Conservation (phyloP, 2,329 filamentous ascomycete genomes). For the Pseudogymnoascus pannorum region DNA sequence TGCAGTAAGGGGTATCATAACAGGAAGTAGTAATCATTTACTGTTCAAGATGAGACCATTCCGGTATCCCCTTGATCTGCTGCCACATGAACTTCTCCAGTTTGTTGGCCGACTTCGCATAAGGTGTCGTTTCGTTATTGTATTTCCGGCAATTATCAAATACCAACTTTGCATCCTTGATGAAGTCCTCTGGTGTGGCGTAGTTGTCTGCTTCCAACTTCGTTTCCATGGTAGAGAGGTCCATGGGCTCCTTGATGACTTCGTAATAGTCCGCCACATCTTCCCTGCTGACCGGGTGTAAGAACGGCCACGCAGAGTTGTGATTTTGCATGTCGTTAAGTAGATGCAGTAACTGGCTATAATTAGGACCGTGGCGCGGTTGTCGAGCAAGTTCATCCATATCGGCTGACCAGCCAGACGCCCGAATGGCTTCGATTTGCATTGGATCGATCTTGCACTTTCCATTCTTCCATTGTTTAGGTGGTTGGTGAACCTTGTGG, state of each 20-base stretch:
- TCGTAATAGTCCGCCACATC: slow-evolving; percentile 99
- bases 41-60: slow-evolving; percentile 60
- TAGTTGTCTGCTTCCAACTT: slow-evolving; percentile 94
- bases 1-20: slow-evolving; percentile 6
- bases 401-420: slow-evolving; percentile 89
- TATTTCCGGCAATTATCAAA: slow-evolving; percentile 94
- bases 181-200: slow-evolving; percentile 83
- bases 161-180: slow-evolving; percentile 78
- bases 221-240: slow-evolving; percentile 88
- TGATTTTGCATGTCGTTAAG: slow-evolving; percentile 96
- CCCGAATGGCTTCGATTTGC: slow-evolving; percentile 78
- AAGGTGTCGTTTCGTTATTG: slow-evolving; percentile 91
- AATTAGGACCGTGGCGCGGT: slow-evolving; percentile 91
- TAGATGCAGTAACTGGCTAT: slow-evolving; percentile 85
- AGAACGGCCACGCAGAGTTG: slow-evolving; percentile 87
- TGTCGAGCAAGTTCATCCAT: slow-evolving; percentile 97
- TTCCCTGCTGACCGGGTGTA: slow-evolving; percentile 86
- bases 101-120: slow-evolving; percentile 91
- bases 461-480: slow-evolving; percentile 76
- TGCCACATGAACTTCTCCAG: slow-evolving; percentile 93
- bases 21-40: neutral
- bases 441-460: slow-evolving; percentile 72
- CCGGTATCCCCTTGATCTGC: slow-evolving; percentile 83
- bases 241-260: slow-evolving; percentile 97
- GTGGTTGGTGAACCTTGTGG: slow-evolving; percentile 79